Evolutionary conservation across 176 grass and related monocot species (phyloP).

Genomic region (Oryza officinalis): DNA sequence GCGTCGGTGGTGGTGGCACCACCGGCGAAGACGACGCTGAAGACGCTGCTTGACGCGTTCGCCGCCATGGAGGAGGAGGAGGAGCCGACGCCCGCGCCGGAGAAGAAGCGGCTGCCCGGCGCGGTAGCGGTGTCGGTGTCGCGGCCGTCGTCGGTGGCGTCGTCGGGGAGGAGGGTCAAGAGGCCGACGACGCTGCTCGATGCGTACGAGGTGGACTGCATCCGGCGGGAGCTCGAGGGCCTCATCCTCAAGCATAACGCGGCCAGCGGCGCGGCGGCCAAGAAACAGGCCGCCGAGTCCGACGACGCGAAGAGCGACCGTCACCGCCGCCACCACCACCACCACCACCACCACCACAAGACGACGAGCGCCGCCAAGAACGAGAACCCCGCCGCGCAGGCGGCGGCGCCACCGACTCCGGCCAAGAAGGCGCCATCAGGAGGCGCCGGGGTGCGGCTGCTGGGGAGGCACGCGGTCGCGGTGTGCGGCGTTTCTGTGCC

Average conservation of each 20-base stretch:
- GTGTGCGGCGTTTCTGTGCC: conserved; percentile 39
- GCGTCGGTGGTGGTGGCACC: too few relatives aligned
- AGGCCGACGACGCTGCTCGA: conserved; percentile 67
- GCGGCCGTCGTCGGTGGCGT: background rate
- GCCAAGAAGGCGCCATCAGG: background rate
- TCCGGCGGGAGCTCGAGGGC: conserved; percentile 60
- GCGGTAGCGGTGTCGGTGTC: background rate
- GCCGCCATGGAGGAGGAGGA: conserved; percentile 16
- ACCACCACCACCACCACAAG: background rate
- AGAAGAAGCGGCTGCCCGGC: background rate
- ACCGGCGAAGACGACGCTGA: background rate
- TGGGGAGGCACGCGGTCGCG: conserved; percentile 44
- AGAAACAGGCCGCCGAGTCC: background rate
- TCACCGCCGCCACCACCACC: background rate
- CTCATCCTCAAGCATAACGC: conserved; percentile 36
- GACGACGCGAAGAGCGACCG: background rate
- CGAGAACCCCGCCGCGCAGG: background rate
- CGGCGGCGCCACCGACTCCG: background rate
- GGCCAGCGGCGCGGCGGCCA: background rate
- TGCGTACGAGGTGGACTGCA: conserved; percentile 74
- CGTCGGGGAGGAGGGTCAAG: background rate
- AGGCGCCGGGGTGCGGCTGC: background rate
- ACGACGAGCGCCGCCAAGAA: background rate
- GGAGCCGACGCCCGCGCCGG: background rate
- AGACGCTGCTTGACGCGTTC: background rate